Percentiles rank a stretch among this genome's conserved stretches.
These are phyloP conservation scores for Naganishia sp. DNA, from an alignment of 1,284 basidiomycete genomes.

Conservation along the genomic window DNA sequence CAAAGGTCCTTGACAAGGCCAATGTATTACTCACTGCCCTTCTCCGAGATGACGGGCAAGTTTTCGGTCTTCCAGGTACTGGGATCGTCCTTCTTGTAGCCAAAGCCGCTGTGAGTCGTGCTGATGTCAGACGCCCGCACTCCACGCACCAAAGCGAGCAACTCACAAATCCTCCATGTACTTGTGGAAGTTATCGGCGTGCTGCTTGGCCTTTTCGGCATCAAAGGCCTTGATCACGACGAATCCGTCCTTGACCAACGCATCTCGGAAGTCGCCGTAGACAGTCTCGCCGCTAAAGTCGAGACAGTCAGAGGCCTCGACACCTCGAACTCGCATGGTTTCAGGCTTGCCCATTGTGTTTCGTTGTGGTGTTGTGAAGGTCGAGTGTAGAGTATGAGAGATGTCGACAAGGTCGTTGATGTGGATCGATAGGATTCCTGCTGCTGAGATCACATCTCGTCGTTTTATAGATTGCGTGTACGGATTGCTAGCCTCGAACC, in stretches of 20 bases:
- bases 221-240: slow-evolving; percentile 42
- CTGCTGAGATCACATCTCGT: not conserved
- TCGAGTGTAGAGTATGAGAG: not conserved
- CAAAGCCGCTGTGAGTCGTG: slow-evolving; percentile 33
- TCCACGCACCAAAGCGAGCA: not conserved
- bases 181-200: slow-evolving; percentile 37
- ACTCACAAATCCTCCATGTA: slow-evolving; percentile 44
- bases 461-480: slow-evolving; percentile 9
- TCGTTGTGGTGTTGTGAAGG: not conserved
- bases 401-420: not conserved
- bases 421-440: not conserved
- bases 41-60: slow-evolving; percentile 40
- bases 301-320: slow-evolving; percentile 21
- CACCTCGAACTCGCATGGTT: slow-evolving; percentile 25
- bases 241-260: slow-evolving; percentile 42
- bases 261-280: slow-evolving; percentile 43
- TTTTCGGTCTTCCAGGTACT: slow-evolving; percentile 40
- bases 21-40: slow-evolving; percentile 27
- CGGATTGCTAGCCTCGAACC: not conserved
- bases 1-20: not conserved
- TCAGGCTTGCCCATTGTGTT: slow-evolving; percentile 17
- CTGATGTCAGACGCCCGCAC: not conserved
- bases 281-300: slow-evolving; percentile 14
- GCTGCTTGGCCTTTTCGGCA: slow-evolving; percentile 39
- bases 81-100: slow-evolving; percentile 43